A percentile compares a stretch with the other conserved stretches of the same genome.
Evolutionary conservation across 2,329 filamentous ascomycete species (phyloP).

Genomic region (Chrysosporium keratinophilum): DNA sequence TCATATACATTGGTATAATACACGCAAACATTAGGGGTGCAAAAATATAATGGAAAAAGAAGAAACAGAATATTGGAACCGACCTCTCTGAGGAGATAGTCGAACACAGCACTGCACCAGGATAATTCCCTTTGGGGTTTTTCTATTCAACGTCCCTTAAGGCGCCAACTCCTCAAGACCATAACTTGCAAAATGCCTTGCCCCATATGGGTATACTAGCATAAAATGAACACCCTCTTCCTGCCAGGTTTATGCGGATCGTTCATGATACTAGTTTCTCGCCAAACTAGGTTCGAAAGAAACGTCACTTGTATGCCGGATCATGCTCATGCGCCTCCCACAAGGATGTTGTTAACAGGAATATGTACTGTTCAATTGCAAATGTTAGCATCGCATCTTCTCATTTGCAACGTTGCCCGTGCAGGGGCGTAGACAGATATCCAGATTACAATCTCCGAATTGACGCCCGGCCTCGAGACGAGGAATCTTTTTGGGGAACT

Average conservation of each 20-base stretch:
- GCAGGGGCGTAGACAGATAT: too few relatives aligned
- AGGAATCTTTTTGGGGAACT: constrained; percentile 20
- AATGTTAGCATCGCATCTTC: background rate
- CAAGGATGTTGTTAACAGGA: constrained; percentile 42
- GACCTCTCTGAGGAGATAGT: background rate
- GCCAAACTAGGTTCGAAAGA: background rate
- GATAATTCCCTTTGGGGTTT: background rate
- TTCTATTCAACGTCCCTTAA: background rate
- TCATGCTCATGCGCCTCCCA: constrained; percentile 39
- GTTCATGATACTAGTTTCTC: background rate
- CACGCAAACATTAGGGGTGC: background rate
- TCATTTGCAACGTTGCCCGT: too few relatives aligned
- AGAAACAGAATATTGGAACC: background rate
- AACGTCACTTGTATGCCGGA: background rate
- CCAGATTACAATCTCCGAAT: too few relatives aligned
- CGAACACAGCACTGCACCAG: background rate
- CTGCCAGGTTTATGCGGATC: background rate
- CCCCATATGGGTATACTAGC: background rate
- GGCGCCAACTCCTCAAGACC: background rate
- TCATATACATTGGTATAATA: constrained; percentile 11
- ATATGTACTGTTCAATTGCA: constrained; percentile 35
- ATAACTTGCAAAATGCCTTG: background rate
- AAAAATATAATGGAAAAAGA: background rate
- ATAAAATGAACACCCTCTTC: background rate
- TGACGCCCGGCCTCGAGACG: background rate